Base-by-base conservation (phyloP, 116 monocot genomes). In the Zostera marina region DNA sequence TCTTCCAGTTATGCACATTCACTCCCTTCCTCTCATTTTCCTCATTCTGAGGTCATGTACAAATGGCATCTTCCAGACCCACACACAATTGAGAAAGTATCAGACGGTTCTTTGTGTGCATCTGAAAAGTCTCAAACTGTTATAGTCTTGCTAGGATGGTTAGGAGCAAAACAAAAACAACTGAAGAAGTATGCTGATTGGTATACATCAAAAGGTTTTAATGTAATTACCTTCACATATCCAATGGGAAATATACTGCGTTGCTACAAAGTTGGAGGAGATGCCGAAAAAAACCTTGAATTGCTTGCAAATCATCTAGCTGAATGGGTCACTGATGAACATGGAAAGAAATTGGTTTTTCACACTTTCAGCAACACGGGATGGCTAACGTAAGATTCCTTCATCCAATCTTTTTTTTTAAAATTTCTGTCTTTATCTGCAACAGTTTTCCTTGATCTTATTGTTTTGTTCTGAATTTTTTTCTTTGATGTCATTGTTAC, bases 321-420 rank as follows among this genome's bases (percentile, higher is more conserved):
- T 12, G 86, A 56, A 42, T 98, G 83, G 73, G 74, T 88, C 22
- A 61, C 67, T 1, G 90, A 98, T 53, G 96, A 96, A 70, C 60
- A 52, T 22, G 86, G 73, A 62, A 89, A 89, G 58, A 77, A 79
- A n/a, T 53, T 98, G 58, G 74, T 98, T n/a, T 98, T 98, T 62
- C 98, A 98, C 62, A 98, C 98, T 23, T 98, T 98, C 60, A 98
- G 90, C 63, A 98, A 98, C 54, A 98, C 98, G 0, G 86, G 98
- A 25, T 98, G 90, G 90, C 60, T 98, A 25, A 86, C 70, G 90
- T 98, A 70, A 59, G 81, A 32, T 2, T 1, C 32, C 32, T 32
- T 23, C 46, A 11, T 44, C 15, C 42, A 44, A 9, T 0, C 53
- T 40, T 21, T 11, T 51, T 11, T 51, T 1, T 24, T 14, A 3